Conservation (phyloP, 352 stramenopile species). For the Pythium rhizo-oryzae region DNA sequence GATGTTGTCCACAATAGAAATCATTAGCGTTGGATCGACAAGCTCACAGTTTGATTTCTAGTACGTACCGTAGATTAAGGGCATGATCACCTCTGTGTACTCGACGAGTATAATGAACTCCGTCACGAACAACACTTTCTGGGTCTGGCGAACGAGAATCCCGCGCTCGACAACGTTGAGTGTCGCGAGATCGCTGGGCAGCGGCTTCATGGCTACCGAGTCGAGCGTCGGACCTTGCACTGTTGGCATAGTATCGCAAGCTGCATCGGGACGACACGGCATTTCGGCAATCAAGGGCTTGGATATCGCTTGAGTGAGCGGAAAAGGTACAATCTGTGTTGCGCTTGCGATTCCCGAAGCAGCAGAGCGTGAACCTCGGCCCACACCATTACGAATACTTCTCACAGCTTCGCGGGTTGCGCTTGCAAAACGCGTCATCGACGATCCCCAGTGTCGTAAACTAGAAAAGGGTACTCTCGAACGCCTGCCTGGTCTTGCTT, state of each 20-base stretch:
- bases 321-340: background rate
- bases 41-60: background rate
- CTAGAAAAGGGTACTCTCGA: background rate
- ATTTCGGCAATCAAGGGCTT: background rate
- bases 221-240: background rate
- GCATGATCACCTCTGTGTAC: conserved; percentile 43
- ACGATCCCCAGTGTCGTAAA: background rate
- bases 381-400: background rate
- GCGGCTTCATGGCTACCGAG: background rate
- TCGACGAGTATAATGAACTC: conserved; percentile 44
- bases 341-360: background rate
- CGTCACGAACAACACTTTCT: conserved; percentile 31
- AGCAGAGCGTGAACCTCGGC: background rate
- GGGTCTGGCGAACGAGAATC: conserved; percentile 20
- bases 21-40: background rate
- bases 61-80: conserved; percentile 31
- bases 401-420: background rate
- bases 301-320: background rate
- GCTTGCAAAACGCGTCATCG: background rate
- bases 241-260: background rate
- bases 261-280: background rate
- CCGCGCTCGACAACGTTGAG: conserved; percentile 19
- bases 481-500: background rate
- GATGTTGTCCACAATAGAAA: background rate
- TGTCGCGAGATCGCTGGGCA: conserved; percentile 5